Evolutionary conservation across 371 early-diverging fungal species (phyloP).

Genomic region (Mortierella sp.): DNA sequence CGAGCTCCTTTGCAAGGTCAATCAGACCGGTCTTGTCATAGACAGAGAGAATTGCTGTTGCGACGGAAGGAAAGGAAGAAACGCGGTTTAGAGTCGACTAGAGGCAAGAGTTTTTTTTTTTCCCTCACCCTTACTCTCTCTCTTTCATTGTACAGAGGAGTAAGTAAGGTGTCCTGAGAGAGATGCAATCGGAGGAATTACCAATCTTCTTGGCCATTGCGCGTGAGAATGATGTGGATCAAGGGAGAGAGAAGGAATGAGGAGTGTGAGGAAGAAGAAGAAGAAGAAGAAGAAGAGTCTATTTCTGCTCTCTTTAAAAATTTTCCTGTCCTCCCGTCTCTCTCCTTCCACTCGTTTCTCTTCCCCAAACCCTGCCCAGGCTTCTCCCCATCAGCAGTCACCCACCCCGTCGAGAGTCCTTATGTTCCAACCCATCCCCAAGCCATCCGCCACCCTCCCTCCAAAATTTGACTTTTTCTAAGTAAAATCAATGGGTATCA

Average conservation of each 20-base stretch:
- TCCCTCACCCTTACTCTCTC: background rate
- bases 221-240: slow-evolving; percentile 14
- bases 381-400: no score
- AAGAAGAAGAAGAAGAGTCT: background rate
- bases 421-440: no score
- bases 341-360: no score
- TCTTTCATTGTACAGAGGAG: background rate
- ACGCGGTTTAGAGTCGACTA: background rate
- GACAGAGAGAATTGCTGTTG: slow-evolving; percentile 91
- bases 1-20: slow-evolving; percentile 87
- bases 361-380: no score
- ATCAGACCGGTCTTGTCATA: slow-evolving; percentile 96
- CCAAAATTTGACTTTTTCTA: no score
- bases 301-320: no score
- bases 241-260: background rate
- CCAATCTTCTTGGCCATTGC: slow-evolving; percentile 52
- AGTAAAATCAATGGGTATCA: no score
- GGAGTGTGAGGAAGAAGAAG: background rate
- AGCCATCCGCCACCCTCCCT: no score
- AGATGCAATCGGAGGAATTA: slow-evolving; percentile 3
- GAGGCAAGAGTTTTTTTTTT: background rate
- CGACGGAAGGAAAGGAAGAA: background rate
- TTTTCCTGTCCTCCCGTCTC: no score
- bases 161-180: background rate
- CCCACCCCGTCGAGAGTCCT: no score